phyloP scores from a whole-genome alignment of 2,329 filamentous ascomycete species.

The Passalora sequoiae region DNA sequence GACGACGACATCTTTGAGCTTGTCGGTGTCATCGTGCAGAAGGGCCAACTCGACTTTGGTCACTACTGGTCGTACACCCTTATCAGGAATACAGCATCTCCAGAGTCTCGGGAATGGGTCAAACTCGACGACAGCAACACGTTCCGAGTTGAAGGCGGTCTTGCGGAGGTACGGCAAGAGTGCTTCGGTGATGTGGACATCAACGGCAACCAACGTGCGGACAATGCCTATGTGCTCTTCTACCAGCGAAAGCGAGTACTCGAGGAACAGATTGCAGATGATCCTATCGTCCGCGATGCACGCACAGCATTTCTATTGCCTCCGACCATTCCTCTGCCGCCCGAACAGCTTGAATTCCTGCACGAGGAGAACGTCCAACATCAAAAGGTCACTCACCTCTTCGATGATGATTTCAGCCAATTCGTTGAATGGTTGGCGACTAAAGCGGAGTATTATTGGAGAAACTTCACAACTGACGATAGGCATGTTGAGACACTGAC shows the following conservation, averaged over 20 bases:
- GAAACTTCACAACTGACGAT: background rate
- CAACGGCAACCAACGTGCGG: constrained; percentile 52
- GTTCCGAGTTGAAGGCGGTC: constrained; percentile 60
- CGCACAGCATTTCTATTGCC: constrained; percentile 12
- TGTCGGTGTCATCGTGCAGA: constrained; percentile 90
- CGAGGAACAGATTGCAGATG: constrained; percentile 10
- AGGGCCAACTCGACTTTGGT: constrained; percentile 85
- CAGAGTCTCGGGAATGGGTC: constrained; percentile 61
- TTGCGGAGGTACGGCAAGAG: constrained; percentile 62
- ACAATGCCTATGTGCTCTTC: constrained; percentile 95
- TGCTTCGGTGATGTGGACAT: constrained; percentile 60
- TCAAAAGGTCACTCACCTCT: constrained; percentile 22
- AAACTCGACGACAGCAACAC: constrained; percentile 94
- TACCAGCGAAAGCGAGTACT: constrained; percentile 57
- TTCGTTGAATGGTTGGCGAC: constrained; percentile 22
- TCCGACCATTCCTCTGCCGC: constrained; percentile 12
- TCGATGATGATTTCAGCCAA: constrained; percentile 19
- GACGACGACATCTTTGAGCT: constrained; percentile 80
- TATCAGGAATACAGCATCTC: constrained; percentile 55
- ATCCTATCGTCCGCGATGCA: constrained; percentile 5
- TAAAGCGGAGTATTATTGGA: constrained; percentile 3
- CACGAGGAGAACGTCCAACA: constrained; percentile 16
- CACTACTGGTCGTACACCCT: constrained; percentile 97
- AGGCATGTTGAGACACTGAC: background rate
- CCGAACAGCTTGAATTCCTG: constrained; percentile 8